phyloP scores from a whole-genome alignment of 441 rosid species.

The Jatropha multifida region DNA sequence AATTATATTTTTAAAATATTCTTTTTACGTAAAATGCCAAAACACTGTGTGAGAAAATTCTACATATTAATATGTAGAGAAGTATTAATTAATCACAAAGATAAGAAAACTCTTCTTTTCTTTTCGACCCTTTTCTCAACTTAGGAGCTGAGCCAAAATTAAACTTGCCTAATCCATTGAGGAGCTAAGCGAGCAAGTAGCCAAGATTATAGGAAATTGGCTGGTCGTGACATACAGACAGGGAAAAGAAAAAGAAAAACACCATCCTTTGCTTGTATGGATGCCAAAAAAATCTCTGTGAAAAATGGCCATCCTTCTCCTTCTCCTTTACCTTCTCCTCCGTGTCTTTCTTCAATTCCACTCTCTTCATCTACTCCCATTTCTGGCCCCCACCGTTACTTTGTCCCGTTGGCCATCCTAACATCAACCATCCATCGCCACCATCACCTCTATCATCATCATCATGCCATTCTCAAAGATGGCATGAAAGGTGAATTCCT shows the following conservation, averaged over 20 bases:
- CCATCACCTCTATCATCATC: constrained; percentile 22
- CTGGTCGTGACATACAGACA: constrained; percentile 22
- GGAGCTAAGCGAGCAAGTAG: constrained; percentile 24
- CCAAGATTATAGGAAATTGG: constrained; percentile 35
- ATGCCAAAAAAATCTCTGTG: constrained; percentile 23
- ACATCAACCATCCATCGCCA: constrained; percentile 12
- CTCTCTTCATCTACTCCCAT: constrained; percentile 6
- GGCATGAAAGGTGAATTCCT: constrained; percentile 34
- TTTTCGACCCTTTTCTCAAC: no score
- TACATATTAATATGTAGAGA: no score
- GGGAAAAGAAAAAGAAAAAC: constrained; percentile 14
- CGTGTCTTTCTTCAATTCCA: neutral
- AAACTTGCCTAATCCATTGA: neutral
- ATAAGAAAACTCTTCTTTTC: no score
- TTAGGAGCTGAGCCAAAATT: neutral
- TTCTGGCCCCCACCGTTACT: constrained; percentile 20
- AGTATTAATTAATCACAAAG: no score
- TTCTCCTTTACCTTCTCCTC: constrained; percentile 23
- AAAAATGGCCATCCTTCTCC: constrained; percentile 26
- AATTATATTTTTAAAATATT: no score
- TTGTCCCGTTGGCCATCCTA: constrained; percentile 21
- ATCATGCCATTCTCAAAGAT: constrained; percentile 24
- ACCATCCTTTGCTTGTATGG: constrained; percentile 9
- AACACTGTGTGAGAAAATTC: no score
- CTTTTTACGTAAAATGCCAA: no score